Evolutionary conservation across 129 eudicot genomes (phyloP).

Genomic region (Chrysanthemum lavandulifolium): DNA sequence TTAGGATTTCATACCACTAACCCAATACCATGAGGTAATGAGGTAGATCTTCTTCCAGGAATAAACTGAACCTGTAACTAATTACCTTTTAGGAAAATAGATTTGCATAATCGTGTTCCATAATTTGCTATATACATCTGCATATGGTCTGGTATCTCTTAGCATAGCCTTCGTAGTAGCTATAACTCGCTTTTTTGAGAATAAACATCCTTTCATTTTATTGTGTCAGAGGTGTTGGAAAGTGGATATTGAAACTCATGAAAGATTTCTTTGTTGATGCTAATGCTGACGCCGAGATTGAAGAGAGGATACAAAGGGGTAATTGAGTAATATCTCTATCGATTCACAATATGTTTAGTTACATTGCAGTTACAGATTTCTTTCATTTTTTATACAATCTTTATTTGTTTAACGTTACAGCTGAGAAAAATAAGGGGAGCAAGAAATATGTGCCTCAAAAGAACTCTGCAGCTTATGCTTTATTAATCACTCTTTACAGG

Average conservation of each 20-base stretch:
- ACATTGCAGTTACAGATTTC: constrained; percentile 11
- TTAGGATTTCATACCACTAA: background rate
- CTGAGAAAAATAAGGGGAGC: constrained; percentile 43
- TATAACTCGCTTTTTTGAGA: background rate
- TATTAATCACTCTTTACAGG: constrained; percentile 85
- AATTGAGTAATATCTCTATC: constrained; percentile 34
- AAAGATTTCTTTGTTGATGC: constrained; percentile 63
- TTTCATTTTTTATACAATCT: background rate
- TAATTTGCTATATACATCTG: background rate
- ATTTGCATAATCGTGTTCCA: no score
- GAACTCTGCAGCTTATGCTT: constrained; percentile 87
- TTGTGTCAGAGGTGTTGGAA: constrained; percentile 75
- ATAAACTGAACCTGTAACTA: no score
- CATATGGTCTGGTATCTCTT: background rate
- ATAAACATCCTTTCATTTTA: background rate
- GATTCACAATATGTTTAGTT: constrained; percentile 1
- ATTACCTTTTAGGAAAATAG: no score
- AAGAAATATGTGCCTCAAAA: constrained; percentile 82
- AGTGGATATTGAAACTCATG: constrained; percentile 82
- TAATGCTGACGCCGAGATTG: constrained; percentile 52
- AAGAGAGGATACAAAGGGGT: constrained; percentile 53
- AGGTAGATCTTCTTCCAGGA: no score
- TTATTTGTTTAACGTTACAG: constrained; percentile 33
- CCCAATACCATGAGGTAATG: background rate
- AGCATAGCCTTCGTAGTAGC: no score